Evolutionary conservation across 495 filamentous ascomycete species (phyloP), one percentile per base, ranked within the genome.

Genomic region (Darksidea phi): DNA sequence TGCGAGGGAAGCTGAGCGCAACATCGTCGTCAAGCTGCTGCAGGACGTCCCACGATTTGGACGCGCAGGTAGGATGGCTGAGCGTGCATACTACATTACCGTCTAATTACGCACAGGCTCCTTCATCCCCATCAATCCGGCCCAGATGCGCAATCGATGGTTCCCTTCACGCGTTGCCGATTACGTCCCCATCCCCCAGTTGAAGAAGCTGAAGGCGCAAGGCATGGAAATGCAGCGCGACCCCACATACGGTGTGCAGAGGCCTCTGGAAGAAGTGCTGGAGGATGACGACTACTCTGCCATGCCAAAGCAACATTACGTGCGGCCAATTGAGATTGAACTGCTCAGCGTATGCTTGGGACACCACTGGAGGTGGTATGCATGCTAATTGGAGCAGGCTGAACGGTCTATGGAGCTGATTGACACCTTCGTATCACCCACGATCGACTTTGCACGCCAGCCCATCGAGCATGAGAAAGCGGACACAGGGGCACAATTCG

Each of bases 21-120:
- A 75, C 20, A 72, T 88, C 26, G 78, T 83, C 20, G 86, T 87
- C 53, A 79, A 80, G 50, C 73, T 89, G 57, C 71, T 84, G 6
- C 67, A 79, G 61, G 82, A 88, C 67, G 79, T 88, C 21, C 77
- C 74, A 47, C 76, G 75, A 42, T 87, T 81, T 68, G 87, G 86
- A 12, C 75, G 78, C 58, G 79, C 79, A 75, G 78, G 85, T 86
- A 69, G 28, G 72, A 21, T 34, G 17, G 1, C 28, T 32, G 45
- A 46, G 47, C 36, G 20, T 28, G 25, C 18, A 26, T 26, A 15
- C 13, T 7, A 20, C 45, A 36, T 15, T n/a, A 13, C 7, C 34
- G 47, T 37, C 54, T 58, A 41, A 54, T 36, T 17, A 6, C 42
- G 13, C 18, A 17, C n/a, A 86, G 83, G 83, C 25, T 63, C 81